Percentiles rank a stretch among this genome's conserved stretches.
Evolutionary conservation across 2,329 filamentous ascomycete species (phyloP).

Genomic region (Phialocephala sp.): DNA sequence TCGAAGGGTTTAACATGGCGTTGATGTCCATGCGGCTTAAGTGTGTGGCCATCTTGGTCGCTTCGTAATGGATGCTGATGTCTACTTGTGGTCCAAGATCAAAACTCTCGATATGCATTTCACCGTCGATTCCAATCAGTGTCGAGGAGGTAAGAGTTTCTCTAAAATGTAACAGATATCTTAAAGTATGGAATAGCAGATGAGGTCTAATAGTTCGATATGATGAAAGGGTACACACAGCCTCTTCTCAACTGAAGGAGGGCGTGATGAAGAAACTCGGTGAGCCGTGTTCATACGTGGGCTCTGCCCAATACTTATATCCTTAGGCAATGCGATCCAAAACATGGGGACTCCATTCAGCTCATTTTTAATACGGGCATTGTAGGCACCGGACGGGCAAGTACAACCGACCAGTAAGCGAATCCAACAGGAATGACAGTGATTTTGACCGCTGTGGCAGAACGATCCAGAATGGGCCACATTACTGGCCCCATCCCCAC

Average conservation of each 20-base stretch:
- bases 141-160: not conserved
- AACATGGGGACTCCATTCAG: constrained; percentile 1
- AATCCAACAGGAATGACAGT: not conserved
- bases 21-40: not conserved
- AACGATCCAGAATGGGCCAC: constrained; percentile 1
- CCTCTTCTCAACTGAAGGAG: not conserved
- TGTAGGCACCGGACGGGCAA: not conserved
- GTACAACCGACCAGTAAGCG: not conserved
- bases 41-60: not conserved
- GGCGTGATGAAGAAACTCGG: not conserved
- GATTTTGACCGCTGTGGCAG: not conserved
- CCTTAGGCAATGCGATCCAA: not conserved
- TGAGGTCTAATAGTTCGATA: not conserved
- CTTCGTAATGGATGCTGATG: not conserved
- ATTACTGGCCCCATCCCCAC: constrained; percentile 4
- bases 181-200: not conserved
- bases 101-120: not conserved
- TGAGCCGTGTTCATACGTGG: not conserved
- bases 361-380: not conserved
- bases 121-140: not conserved
- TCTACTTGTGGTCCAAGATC: not conserved
- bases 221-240: not conserved
- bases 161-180: not conserved
- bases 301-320: not conserved
- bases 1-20: not conserved